These are phyloP conservation scores for Trypanosomatidae sp. DNA, from an alignment of 208 protist species.

Conservation along the genomic window DNA sequence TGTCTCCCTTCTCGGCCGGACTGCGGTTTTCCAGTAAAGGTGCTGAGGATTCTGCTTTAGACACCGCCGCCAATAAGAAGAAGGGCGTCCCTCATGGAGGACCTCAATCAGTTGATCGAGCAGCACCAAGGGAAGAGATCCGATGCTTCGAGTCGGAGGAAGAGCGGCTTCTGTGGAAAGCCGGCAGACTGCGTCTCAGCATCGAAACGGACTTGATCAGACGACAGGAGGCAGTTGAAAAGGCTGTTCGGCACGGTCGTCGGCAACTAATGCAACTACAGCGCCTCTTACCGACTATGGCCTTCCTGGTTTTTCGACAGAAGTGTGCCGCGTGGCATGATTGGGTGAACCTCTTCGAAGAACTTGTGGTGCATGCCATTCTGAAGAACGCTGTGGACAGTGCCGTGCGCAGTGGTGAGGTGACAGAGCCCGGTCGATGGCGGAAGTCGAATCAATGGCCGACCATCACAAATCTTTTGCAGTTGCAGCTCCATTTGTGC, in stretches of 20 bases:
- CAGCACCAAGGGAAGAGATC: neutral
- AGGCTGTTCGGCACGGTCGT: conserved; percentile 6
- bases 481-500: conserved; percentile 16
- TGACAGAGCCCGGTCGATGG: conserved; percentile 8
- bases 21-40: conserved; percentile 14
- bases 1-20: conserved; percentile 13
- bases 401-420: conserved; percentile 8
- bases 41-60: neutral
- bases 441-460: conserved; percentile 31
- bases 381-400: conserved; percentile 18
- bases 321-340: conserved; percentile 8
- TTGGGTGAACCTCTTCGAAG: conserved; percentile 22
- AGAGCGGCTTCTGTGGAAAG: conserved; percentile 13
- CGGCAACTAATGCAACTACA: conserved; percentile 10
- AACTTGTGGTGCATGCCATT: conserved; percentile 24
- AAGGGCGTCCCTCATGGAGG: neutral
- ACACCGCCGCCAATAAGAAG: neutral
- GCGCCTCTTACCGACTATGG: conserved; percentile 9
- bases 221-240: conserved; percentile 9
- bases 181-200: conserved; percentile 6
- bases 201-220: conserved; percentile 6
- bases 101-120: neutral
- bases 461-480: conserved; percentile 13
- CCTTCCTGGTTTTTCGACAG: conserved; percentile 10
- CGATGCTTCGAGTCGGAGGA: conserved; percentile 1